Conservation (phyloP, 1,139 yeast genomes). For the Pichia terricola region DNA sequence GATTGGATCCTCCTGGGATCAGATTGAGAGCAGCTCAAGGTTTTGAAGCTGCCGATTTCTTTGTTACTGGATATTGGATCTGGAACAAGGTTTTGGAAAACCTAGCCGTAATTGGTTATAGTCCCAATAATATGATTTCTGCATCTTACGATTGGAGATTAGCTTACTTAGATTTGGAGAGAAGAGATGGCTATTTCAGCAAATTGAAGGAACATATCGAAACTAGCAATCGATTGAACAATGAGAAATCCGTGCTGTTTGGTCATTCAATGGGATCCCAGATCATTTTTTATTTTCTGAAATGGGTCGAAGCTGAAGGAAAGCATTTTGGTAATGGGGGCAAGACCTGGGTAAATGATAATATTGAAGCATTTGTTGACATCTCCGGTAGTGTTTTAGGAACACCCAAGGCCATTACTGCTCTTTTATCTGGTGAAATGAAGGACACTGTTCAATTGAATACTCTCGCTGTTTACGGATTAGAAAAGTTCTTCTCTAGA, state of each 20-base stretch:
- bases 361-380: conserved; percentile 72
- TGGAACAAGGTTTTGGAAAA: conserved; percentile 94
- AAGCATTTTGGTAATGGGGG: conserved; percentile 82
- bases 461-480: conserved; percentile 85
- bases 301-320: conserved; percentile 94
- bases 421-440: conserved; percentile 93
- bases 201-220: conserved; percentile 70
- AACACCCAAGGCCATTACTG: conserved; percentile 89
- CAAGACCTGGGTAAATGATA: conserved; percentile 70
- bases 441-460: conserved; percentile 92
- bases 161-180: conserved; percentile 79
- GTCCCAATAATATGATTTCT: conserved; percentile 78
- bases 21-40: conserved; percentile 89
- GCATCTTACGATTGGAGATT: conserved; percentile 97
- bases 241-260: conserved; percentile 66
- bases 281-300: conserved; percentile 73
- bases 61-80: conserved; percentile 96
- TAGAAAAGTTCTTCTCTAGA: conserved; percentile 87
- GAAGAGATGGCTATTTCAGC: conserved; percentile 75
- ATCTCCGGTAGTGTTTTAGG: conserved; percentile 85
- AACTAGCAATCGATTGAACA: conserved; percentile 36
- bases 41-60: conserved; percentile 93
- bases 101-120: conserved; percentile 88
- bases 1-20: conserved; percentile 80
- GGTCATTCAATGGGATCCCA: conserved; percentile 98